Conservation (phyloP, 495 filamentous ascomycete species). For the Cryomyces minteri region DNA sequence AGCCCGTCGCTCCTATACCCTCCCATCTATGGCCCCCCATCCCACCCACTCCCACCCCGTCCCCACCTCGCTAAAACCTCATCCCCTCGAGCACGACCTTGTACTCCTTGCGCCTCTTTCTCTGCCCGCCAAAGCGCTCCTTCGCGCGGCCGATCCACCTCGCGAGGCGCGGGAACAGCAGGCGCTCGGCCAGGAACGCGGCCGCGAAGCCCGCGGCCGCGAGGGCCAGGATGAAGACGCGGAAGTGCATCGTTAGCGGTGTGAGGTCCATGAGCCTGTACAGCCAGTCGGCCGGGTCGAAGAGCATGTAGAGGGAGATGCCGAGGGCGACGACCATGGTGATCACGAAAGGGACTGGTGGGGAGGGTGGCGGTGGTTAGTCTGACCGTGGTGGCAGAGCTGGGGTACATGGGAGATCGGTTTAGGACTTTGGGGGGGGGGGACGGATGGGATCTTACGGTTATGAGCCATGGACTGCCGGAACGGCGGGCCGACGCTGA, state of each 20-base stretch:
- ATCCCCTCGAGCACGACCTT: constrained; percentile 65
- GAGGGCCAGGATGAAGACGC: constrained; percentile 46
- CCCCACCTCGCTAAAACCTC: constrained; percentile 18
- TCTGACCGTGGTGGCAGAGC: too few species aligned
- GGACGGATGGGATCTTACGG: constrained; percentile 29
- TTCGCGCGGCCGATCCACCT: constrained; percentile 42
- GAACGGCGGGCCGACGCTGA: constrained; percentile 82
- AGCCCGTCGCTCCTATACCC: too few species aligned
- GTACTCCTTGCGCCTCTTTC: constrained; percentile 72
- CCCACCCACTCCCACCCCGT: too few species aligned
- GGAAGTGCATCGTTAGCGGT: constrained; percentile 48
- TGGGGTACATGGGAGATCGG: background rate
- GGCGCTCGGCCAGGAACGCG: constrained; percentile 52
- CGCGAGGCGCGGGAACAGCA: constrained; percentile 51
- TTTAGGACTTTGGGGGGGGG: background rate
- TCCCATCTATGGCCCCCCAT: too few species aligned
- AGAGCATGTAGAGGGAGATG: constrained; percentile 59
- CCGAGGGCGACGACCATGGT: constrained; percentile 49
- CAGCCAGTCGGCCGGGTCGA: constrained; percentile 50
- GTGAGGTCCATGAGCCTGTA: constrained; percentile 71
- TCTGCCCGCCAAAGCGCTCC: constrained; percentile 29
- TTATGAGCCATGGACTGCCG: constrained; percentile 65
- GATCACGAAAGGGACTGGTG: constrained; percentile 57
- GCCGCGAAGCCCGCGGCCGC: constrained; percentile 45
- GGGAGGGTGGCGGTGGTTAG: background rate